A percentile compares a stretch with the other conserved stretches of the same genome.
Evolutionary conservation across 164 flowering plant species (phyloP).

Genomic region (Stephania cephalantha): DNA sequence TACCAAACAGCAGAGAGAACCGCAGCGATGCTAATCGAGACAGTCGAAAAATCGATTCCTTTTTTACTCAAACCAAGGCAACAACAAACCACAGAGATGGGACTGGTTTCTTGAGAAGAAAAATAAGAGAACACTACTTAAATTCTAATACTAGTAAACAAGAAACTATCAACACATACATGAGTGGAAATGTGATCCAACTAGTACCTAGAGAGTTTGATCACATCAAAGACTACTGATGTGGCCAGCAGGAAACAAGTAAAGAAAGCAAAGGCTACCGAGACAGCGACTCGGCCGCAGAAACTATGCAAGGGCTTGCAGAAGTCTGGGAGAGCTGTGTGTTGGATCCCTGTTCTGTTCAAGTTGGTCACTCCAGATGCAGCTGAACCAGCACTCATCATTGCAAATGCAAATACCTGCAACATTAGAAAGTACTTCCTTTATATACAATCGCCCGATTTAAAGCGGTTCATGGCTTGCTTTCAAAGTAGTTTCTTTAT

Average conservation of each 20-base stretch:
- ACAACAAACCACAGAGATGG: too few relatives aligned
- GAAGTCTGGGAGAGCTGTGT: constrained; percentile 68
- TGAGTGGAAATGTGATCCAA: background rate
- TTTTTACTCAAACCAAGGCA: too few relatives aligned
- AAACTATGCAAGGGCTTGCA: constrained; percentile 70
- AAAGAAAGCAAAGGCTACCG: constrained; percentile 67
- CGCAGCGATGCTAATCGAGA: too few relatives aligned
- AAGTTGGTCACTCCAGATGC: constrained; percentile 78
- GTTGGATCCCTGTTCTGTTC: constrained; percentile 77
- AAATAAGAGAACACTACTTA: too few relatives aligned
- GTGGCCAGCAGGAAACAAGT: constrained; percentile 59
- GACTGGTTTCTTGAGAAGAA: too few relatives aligned
- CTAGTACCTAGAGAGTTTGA: constrained; percentile 57
- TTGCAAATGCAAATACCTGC: constrained; percentile 70
- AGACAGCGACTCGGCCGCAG: constrained; percentile 68
- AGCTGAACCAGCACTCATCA: constrained; percentile 92
- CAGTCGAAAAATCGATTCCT: too few relatives aligned
- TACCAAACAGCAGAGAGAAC: too few relatives aligned
- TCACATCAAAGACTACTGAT: constrained; percentile 54
- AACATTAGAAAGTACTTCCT: background rate
- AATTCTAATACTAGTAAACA: too few relatives aligned
- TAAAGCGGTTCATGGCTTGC: too few relatives aligned
- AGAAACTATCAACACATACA: background rate
- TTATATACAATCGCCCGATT: too few relatives aligned
- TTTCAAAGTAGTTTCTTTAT: too few relatives aligned